These are phyloP conservation scores for Geoglossum cookeanum DNA, from an alignment of 2,329 filamentous ascomycete species.

Conservation along the genomic window DNA sequence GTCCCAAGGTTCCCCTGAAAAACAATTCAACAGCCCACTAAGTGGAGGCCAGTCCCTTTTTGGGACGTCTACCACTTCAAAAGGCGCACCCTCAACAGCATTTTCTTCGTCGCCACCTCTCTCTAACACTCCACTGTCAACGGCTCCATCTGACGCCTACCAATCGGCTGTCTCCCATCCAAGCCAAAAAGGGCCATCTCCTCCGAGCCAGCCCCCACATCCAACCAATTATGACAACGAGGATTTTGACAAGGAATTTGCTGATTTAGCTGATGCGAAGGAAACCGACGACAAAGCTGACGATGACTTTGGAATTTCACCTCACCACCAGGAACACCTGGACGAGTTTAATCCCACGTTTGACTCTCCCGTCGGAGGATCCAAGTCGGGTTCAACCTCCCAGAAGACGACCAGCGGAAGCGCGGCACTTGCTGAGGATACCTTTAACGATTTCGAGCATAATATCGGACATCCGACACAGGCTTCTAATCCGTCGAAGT, in stretches of 20 bases:
- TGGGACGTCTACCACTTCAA: slow-evolving; percentile 18
- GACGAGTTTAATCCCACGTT: slow-evolving; percentile 72
- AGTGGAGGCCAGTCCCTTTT: slow-evolving; percentile 21
- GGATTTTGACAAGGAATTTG: slow-evolving; percentile 61
- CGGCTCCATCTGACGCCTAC: slow-evolving; percentile 23
- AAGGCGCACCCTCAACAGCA: slow-evolving; percentile 12
- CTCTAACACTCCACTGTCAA: slow-evolving; percentile 21
- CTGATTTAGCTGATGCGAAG: slow-evolving; percentile 67
- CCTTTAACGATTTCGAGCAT: slow-evolving; percentile 31
- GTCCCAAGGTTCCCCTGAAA: slow-evolving; percentile 7
- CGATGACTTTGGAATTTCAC: slow-evolving; percentile 61
- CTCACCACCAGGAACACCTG: slow-evolving; percentile 38
- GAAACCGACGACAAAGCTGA: slow-evolving; percentile 48
- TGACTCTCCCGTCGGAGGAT: slow-evolving; percentile 38
- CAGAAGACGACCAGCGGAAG: slow-evolving; percentile 23
- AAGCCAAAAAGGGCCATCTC: slow-evolving; percentile 16
- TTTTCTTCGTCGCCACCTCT: slow-evolving; percentile 21
- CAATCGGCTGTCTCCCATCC: slow-evolving; percentile 22
- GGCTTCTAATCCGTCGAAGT: slow-evolving; percentile 12
- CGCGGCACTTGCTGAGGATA: slow-evolving; percentile 16
- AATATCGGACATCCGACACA: slow-evolving; percentile 17
- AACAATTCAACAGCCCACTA: slow-evolving; percentile 8
- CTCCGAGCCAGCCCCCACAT: slow-evolving; percentile 17
- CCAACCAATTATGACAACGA: slow-evolving; percentile 40
- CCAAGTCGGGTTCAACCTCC: slow-evolving; percentile 27